Evolutionary conservation across 2,329 filamentous ascomycete species (phyloP).

Genomic region (Rasamsonia emersonii): DNA sequence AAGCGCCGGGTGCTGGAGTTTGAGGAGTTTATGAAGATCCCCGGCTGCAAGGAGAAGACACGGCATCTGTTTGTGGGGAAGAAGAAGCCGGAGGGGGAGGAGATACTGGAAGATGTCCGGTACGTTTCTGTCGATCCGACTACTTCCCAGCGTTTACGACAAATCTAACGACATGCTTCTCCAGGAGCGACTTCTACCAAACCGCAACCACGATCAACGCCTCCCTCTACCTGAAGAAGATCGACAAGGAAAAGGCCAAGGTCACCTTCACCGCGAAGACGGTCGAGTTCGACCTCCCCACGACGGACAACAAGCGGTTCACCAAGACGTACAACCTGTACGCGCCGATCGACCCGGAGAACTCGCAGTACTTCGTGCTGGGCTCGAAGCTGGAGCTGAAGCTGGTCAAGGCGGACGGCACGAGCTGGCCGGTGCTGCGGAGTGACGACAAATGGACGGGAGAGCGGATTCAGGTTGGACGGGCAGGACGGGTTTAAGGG

Average conservation of each 20-base stretch:
- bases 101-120: conserved; percentile 70
- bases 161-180: conserved; percentile 3
- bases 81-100: conserved; percentile 60
- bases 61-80: conserved; percentile 76
- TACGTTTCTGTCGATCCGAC: conserved; percentile 31
- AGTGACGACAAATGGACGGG: conserved; percentile 64
- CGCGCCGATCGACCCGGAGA: conserved; percentile 63
- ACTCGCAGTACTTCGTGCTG: conserved; percentile 71
- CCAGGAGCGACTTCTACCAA: conserved; percentile 87
- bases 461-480: conserved; percentile 84
- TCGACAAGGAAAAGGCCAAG: conserved; percentile 69
- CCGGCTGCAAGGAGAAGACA: conserved; percentile 75
- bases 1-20: conserved; percentile 93
- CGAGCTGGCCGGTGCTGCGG: conserved; percentile 76
- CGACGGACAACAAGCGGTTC: conserved; percentile 77
- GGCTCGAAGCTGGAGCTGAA: conserved; percentile 83
- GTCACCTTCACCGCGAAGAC: conserved; percentile 58
- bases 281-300: conserved; percentile 74
- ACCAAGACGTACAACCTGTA: conserved; percentile 65
- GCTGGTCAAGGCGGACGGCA: conserved; percentile 62
- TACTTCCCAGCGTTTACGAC: conserved; percentile 2
- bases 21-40: conserved; percentile 94
- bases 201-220: conserved; percentile 77
- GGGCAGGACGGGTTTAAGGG: conserved; percentile 54
- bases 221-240: conserved; percentile 94